Conservation (phyloP, 345 rosid species). For the Lepidium sativum region DNA sequence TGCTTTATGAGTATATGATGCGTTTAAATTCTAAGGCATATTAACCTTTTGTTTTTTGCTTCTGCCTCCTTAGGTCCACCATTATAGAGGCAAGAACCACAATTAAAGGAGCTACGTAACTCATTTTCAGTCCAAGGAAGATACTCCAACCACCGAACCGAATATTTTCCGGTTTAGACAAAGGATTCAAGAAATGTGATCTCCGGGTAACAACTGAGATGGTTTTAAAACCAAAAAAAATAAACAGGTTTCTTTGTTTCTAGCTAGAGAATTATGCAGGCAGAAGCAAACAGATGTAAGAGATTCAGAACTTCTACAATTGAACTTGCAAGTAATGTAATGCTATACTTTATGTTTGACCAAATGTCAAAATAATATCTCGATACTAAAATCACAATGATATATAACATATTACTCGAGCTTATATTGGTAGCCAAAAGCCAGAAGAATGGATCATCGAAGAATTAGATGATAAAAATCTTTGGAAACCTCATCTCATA, state of each 20-base stretch:
- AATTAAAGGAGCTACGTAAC: not conserved
- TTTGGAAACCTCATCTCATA: constrained; percentile 4
- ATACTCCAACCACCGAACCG: not conserved
- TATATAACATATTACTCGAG: constrained; percentile 11
- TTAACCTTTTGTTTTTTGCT: not conserved
- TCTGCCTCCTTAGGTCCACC: constrained; percentile 19
- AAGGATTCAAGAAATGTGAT: not conserved
- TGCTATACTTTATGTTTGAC: not conserved
- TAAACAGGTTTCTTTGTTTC: not conserved
- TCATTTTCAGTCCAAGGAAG: not conserved
- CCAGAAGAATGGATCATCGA: constrained; percentile 6
- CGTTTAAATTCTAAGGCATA: constrained; percentile 11
- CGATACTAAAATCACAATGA: not conserved
- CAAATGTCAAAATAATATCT: not conserved
- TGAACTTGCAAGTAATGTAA: not conserved
- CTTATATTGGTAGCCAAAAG: constrained; percentile 14
- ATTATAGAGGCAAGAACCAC: not conserved
- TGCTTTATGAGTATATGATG: constrained; percentile 20
- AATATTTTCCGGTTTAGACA: constrained; percentile 1
- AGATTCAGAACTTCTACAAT: not conserved
- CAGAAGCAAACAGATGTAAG: not conserved
- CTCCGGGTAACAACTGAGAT: not conserved
- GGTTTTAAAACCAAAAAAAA: not conserved
- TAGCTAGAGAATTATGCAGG: not conserved
- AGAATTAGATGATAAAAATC: not conserved